Conservation (phyloP, 495 filamentous ascomycete species). For the Parmelia sp. region DNA sequence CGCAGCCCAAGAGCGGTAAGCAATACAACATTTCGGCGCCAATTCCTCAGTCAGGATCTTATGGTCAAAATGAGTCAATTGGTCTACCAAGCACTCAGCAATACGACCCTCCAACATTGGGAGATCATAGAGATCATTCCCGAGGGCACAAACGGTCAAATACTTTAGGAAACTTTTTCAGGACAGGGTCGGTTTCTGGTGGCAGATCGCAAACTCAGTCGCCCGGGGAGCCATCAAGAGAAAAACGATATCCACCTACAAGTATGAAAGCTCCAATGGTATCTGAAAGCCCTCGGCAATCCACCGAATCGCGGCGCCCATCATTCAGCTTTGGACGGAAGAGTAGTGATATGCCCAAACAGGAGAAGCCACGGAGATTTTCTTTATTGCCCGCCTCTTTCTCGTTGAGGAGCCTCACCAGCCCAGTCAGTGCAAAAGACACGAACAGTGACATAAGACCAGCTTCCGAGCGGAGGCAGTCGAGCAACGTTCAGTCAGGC, state of each 20-base stretch:
- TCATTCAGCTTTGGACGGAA: slow-evolving; percentile 71
- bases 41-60: slow-evolving; percentile 49
- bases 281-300: slow-evolving; percentile 56
- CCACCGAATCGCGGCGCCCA: slow-evolving; percentile 75
- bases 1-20: slow-evolving; percentile 69
- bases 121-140: slow-evolving; percentile 40
- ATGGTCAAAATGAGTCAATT: slow-evolving; percentile 36
- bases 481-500: slow-evolving; percentile 18
- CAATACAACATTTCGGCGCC: slow-evolving; percentile 72
- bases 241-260: slow-evolving; percentile 62
- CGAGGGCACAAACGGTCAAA: slow-evolving; percentile 88
- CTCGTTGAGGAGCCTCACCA: slow-evolving; percentile 52
- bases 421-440: slow-evolving; percentile 31
- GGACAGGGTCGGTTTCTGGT: slow-evolving; percentile 72
- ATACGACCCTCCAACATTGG: slow-evolving; percentile 37
- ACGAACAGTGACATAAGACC: slow-evolving; percentile 19
- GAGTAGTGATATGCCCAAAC: slow-evolving; percentile 45
- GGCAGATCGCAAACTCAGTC: slow-evolving; percentile 38
- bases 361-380: slow-evolving; percentile 60
- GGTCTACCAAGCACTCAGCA: slow-evolving; percentile 57
- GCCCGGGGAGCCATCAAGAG: slow-evolving; percentile 32
- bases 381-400: slow-evolving; percentile 74
- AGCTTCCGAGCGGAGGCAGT: slow-evolving; percentile 25
- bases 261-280: slow-evolving; percentile 64
- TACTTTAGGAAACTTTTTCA: slow-evolving; percentile 78